Evolutionary conservation across 305 asterid species (phyloP), one percentile per base, ranked within the genome.

Genomic region (Fraxinus paxiana): DNA sequence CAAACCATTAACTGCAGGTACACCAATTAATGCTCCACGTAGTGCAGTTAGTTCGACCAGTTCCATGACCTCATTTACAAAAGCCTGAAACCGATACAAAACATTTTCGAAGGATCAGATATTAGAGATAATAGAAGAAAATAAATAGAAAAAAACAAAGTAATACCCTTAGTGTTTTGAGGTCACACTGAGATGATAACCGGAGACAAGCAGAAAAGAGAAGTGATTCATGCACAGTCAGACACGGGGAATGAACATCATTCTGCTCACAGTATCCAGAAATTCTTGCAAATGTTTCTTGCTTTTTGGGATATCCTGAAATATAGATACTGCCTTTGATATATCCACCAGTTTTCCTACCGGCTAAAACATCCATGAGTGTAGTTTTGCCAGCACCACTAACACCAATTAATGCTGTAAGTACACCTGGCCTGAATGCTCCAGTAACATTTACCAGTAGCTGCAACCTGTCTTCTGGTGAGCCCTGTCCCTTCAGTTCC

Each of bases 321-420:
- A 94, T 89, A 73, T 82, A 89, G 78, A 91, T 89, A 17, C 77
- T 82, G 78, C 98, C 98, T 85, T 88, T 88, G 18, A 92, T 90
- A 83, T 89, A 88, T 69, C 98, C 98, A 6, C 98, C 98, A 0
- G 98, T 94, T 88, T 94, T 94, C 81, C 98, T 79, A 79, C 98
- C 97, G 22, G 98, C 91, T 83, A 94, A 89, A 82, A 94, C 98
- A 85, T 94, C 98, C 98, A 94, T 94, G 74, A 94, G 93, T 69
- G 98, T 94, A 35, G 97, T 94, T 87, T 94, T 94, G 22, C 98
- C 98, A 59, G 98, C 98, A 80, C 98, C 98, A 73, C 98, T 94
- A n/a, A 92, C 98, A 46, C 98, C 98, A 41, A 94, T 90, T 82
- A 94, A 85, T 75, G 98, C 98, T 43, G 98, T 94, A 67, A 94